Percentiles rank a stretch among this genome's conserved stretches.
Evolutionary conservation across 1,284 basidiomycete species (phyloP).

Genomic region (Vanrija pseudolonga): DNA sequence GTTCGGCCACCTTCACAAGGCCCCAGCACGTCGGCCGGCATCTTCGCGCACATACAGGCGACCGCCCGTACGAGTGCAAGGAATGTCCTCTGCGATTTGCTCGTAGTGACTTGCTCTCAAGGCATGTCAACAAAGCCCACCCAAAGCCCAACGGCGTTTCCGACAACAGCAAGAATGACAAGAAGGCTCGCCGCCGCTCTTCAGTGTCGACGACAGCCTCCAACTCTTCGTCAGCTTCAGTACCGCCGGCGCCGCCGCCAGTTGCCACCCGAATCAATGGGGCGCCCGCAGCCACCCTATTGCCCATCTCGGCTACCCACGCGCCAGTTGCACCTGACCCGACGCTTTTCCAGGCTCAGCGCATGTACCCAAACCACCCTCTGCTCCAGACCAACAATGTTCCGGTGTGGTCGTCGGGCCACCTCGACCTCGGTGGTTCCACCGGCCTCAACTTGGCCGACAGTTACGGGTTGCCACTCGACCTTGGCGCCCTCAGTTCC

Average conservation of each 20-base stretch:
- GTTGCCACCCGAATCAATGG: neutral
- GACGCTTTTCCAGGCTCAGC: conserved; percentile 30
- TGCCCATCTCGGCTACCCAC: neutral
- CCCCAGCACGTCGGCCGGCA: conserved; percentile 86
- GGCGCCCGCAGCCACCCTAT: neutral
- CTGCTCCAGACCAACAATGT: conserved; percentile 21
- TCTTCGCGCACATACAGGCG: conserved; percentile 88
- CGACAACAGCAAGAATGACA: conserved; percentile 29
- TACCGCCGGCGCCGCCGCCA: neutral
- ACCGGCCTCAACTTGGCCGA: too few relatives aligned
- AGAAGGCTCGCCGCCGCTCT: conserved; percentile 27
- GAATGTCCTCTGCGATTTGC: conserved; percentile 86
- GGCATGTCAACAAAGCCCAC: conserved; percentile 87
- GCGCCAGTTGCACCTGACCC: conserved; percentile 6
- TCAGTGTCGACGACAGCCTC: conserved; percentile 6
- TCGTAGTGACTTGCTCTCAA: conserved; percentile 75
- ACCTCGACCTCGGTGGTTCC: neutral
- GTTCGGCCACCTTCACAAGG: conserved; percentile 79
- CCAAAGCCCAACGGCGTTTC: conserved; percentile 58
- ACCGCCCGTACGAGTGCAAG: conserved; percentile 84
- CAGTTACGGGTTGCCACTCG: neutral
- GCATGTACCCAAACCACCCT: conserved; percentile 45
- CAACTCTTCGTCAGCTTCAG: conserved; percentile 5
- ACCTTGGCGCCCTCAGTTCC: neutral
- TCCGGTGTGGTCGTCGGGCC: neutral